phyloP scores from a whole-genome alignment of 108 stramenopile species.

The Fragilaria crotonensis region DNA sequence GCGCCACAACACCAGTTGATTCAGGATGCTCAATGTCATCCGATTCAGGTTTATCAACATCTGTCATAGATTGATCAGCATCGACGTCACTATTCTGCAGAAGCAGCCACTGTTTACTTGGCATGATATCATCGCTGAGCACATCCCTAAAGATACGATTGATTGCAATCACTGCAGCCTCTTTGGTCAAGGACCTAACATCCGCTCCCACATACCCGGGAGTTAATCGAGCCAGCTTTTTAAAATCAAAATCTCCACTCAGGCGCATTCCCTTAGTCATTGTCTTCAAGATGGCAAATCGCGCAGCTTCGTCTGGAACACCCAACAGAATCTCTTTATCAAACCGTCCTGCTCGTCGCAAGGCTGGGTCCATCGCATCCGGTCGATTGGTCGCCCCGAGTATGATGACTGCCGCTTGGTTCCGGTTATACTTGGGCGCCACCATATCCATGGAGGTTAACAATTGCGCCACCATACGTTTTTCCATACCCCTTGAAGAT shows the following conservation, averaged over 20 bases:
- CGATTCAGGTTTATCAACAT: slow-evolving; percentile 2
- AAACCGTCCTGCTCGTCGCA: slow-evolving; percentile 95
- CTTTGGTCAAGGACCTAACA: slow-evolving; percentile 89
- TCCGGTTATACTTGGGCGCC: slow-evolving; percentile 54
- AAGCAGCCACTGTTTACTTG: slow-evolving; percentile 1
- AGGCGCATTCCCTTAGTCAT: slow-evolving; percentile 85
- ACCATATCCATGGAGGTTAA: slow-evolving; percentile 90
- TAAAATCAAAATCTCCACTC: slow-evolving; percentile 76
- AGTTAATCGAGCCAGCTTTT: slow-evolving; percentile 77
- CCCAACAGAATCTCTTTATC: slow-evolving; percentile 94
- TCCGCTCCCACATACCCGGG: slow-evolving; percentile 99
- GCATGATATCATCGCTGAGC: slow-evolving; percentile 18
- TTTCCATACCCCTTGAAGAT: slow-evolving; percentile 88
- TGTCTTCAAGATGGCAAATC: slow-evolving; percentile 77
- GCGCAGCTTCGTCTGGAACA: slow-evolving; percentile 92
- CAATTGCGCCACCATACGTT: slow-evolving; percentile 95
- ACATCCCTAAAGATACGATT: slow-evolving; percentile 85
- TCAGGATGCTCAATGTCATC: slow-evolving; percentile 9
- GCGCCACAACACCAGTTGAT: slow-evolving; percentile 21
- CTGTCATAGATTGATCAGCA: slow-evolving; percentile 1
- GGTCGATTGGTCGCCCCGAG: slow-evolving; percentile 97
- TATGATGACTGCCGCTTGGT: slow-evolving; percentile 80
- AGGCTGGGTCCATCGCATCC: slow-evolving; percentile 91
- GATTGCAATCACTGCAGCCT: slow-evolving; percentile 94
- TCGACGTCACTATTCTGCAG: too few species aligned